Conservation (phyloP, 176 grass and related monocot genomes). For the Lolium rigidum region DNA sequence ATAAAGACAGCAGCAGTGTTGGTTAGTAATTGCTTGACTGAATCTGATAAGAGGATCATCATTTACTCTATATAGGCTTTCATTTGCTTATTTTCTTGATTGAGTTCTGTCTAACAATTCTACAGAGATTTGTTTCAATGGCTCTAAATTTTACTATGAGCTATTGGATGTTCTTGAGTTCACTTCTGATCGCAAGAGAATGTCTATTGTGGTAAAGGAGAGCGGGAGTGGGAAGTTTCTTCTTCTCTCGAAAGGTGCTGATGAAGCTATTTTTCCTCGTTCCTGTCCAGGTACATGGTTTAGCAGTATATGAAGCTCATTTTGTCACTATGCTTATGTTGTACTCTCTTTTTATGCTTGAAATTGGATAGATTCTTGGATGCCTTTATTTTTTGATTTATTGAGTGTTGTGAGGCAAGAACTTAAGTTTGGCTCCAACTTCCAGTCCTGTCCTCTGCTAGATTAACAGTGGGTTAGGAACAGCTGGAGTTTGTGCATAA, state of each 20-base stretch:
- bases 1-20: conserved; percentile 65
- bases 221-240: conserved; percentile 60
- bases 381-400: conserved; percentile 18
- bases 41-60: conserved; percentile 28
- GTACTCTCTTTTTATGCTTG: conserved; percentile 4
- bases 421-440: neutral
- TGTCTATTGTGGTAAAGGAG: conserved; percentile 84
- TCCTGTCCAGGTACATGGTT: conserved; percentile 63
- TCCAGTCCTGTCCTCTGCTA: neutral
- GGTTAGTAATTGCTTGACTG: conserved; percentile 54
- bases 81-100: conserved; percentile 10
- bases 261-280: conserved; percentile 81
- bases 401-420: neutral
- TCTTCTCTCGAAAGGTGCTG: conserved; percentile 90
- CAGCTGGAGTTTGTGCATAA: no score
- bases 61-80: neutral
- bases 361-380: neutral
- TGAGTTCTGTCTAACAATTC: conserved; percentile 24
- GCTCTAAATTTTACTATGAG: conserved; percentile 63
- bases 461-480: neutral
- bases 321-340: neutral
- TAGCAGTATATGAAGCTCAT: conserved; percentile 28
- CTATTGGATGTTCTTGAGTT: conserved; percentile 86
- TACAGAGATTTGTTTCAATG: conserved; percentile 81
- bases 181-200: conserved; percentile 97